A percentile compares a stretch with the other conserved stretches of the same genome.
Evolutionary conservation across 1,284 basidiomycete species (phyloP).

Genomic region (Tilletia indica): DNA sequence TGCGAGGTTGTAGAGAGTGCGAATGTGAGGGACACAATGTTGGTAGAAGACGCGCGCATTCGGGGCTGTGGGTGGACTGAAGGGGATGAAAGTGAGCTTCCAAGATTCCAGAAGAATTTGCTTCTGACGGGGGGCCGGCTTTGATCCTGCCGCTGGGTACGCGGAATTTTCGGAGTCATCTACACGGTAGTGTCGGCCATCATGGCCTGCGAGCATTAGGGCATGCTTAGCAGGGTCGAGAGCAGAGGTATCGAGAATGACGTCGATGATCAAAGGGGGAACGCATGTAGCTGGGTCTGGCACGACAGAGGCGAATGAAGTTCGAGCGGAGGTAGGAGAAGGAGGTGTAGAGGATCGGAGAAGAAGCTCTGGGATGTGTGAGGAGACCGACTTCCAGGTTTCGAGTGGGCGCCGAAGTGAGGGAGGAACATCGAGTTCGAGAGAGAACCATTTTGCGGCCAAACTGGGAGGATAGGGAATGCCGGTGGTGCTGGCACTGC

Average conservation of each 20-base stretch:
- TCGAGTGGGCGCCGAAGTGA: conserved; percentile 53
- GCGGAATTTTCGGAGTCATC: not conserved
- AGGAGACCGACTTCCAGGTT: conserved; percentile 51
- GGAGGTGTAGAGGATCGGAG: conserved; percentile 7
- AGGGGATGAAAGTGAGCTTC: conserved; percentile 30
- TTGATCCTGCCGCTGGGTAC: not conserved
- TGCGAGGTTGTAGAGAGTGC: conserved; percentile 47
- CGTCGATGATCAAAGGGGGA: conserved; percentile 53
- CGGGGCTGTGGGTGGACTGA: conserved; percentile 22
- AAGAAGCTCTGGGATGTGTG: conserved; percentile 27
- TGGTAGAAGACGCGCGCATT: conserved; percentile 56
- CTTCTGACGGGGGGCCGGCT: not conserved
- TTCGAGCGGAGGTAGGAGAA: not conserved
- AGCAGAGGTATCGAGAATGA: conserved; percentile 51
- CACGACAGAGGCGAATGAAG: conserved; percentile 1
- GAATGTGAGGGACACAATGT: conserved; percentile 53
- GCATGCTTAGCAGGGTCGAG: conserved; percentile 43
- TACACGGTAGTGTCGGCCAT: conserved; percentile 21
- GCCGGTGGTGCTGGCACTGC: not conserved
- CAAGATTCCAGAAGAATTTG: conserved; percentile 39
- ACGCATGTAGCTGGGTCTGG: conserved; percentile 23
- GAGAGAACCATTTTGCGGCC: conserved; percentile 51
- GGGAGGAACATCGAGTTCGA: conserved; percentile 54
- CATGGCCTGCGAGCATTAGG: conserved; percentile 41
- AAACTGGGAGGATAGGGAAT: conserved; percentile 8